Evolutionary conservation across 2,329 filamentous ascomycete species (phyloP), one percentile per base, ranked within the genome.

Genomic region (Cryphonectria nitschkei): DNA sequence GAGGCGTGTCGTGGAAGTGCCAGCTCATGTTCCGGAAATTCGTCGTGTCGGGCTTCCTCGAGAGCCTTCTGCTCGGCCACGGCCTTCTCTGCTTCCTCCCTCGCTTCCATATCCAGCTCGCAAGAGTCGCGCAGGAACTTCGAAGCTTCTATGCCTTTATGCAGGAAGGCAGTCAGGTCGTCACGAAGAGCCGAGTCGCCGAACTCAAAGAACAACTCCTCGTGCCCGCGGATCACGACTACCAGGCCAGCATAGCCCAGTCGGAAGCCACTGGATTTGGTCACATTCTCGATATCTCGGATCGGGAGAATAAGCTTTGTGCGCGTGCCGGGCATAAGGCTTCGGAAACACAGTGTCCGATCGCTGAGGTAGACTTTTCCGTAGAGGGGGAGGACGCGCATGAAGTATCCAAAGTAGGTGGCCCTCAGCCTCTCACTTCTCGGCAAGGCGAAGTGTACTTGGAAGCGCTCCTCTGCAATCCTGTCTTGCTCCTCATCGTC

Each of bases 121-220:
- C 88, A 89, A 0, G 92, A 91, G 73, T 94, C 92, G 70, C 89
- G 85, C 60, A 96, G 84, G 70, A 89, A 92, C 52, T 89, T 89
- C 5, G 88, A 87, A 6, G 89, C 89, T 75, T 97, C 94, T 0
- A 98, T 83, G 68, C 89, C 89, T 70, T 92, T 91, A 54, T 97
- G 85, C 26, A 98, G 81, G 6, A 92, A 97, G 41, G 97, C 88
- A 2, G 92, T 89, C 77, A 95, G 98, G 79, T 98, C 95, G 77
- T 99, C 95, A 68, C 96, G 90, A 70, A 91, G 86, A 46, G 94
- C 94, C 1, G 88, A 84, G 64, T 90, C 88, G 67, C 88, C 88
- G 77, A 98, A 98, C 79, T 99, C 95, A 77, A 99, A 98, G 80
- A 98, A 98, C 0, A 99, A 83, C 80, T 98, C 96, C 79, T 98